These are phyloP conservation scores for Cordyceps sp. DNA, from an alignment of 2,329 filamentous ascomycete species.

Conservation along the genomic window DNA sequence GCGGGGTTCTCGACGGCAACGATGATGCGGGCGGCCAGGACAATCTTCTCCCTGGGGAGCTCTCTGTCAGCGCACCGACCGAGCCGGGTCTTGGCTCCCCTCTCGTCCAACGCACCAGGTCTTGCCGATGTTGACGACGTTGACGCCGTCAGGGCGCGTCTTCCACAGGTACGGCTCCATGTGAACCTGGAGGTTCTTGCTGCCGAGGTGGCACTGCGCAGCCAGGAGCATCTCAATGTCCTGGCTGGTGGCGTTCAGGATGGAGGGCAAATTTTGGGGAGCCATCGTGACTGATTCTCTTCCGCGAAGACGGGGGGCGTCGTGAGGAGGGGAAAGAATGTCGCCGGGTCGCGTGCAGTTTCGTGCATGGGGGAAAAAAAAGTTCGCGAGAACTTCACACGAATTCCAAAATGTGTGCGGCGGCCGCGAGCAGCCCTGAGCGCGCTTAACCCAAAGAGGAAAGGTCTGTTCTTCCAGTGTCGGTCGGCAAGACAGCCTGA, in stretches of 20 bases:
- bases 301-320: constrained; percentile 15
- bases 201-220: constrained; percentile 89
- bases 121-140: constrained; percentile 99
- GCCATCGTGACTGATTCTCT: constrained; percentile 61
- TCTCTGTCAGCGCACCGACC: constrained; percentile 15
- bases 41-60: constrained; percentile 84
- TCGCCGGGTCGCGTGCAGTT: constrained; percentile 12
- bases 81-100: constrained; percentile 87
- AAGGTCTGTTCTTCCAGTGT: too few relatives aligned
- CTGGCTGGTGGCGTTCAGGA: constrained; percentile 93
- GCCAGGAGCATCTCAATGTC: constrained; percentile 99
- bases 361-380: constrained; percentile 22
- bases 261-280: constrained; percentile 79
- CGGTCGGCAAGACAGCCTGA: too few relatives aligned
- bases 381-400: constrained; percentile 22
- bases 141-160: constrained; percentile 95
- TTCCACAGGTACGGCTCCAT: constrained; percentile 99
- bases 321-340: constrained; percentile 9
- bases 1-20: constrained; percentile 98
- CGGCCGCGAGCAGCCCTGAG: constrained; percentile 20
- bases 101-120: constrained; percentile 63
- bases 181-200: constrained; percentile 99
- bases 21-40: constrained; percentile 96
- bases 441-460: constrained; percentile 10
- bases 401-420: constrained; percentile 23